Evolutionary conservation across 306 rosid genomes (phyloP).

Genomic region (Chamaecrista fasciculata): DNA sequence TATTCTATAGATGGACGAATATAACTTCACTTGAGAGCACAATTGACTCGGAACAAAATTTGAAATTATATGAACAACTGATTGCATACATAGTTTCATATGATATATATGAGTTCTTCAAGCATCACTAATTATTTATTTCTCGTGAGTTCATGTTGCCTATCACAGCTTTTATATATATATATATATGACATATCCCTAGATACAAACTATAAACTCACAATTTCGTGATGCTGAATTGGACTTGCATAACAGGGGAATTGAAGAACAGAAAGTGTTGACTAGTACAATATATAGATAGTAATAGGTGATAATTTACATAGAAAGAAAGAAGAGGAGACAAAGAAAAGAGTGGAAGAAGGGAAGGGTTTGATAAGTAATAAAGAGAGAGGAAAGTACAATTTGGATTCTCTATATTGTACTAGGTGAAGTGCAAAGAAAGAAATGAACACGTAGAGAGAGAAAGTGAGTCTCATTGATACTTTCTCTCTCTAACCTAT

Average conservation of each 20-base stretch:
- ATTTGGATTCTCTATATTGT: too few species aligned
- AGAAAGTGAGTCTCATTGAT: too few species aligned
- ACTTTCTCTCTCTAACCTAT: too few species aligned
- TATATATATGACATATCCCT: too few species aligned
- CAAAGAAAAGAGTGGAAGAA: slow-evolving; percentile 4
- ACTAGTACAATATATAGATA: not conserved
- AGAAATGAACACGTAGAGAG: too few species aligned
- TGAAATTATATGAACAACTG: not conserved
- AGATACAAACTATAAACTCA: not conserved
- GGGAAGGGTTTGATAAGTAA: not conserved
- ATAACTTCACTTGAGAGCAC: not conserved
- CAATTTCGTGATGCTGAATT: not conserved
- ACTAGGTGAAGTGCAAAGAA: too few species aligned
- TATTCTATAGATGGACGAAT: slow-evolving; percentile 15
- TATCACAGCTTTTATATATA: too few species aligned
- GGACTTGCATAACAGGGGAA: not conserved
- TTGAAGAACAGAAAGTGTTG: not conserved
- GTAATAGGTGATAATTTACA: slow-evolving; percentile 26
- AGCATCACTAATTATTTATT: not conserved
- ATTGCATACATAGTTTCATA: not conserved
- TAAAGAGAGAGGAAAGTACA: not conserved
- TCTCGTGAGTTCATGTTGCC: not conserved
- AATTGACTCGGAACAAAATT: slow-evolving; percentile 1
- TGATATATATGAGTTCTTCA: not conserved
- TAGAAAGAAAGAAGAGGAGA: not conserved